A percentile compares a stretch with the other conserved stretches of the same genome.
Evolutionary conservation across 2,329 filamentous ascomycete species (phyloP).

Genomic region (Fusarium sublunatum): DNA sequence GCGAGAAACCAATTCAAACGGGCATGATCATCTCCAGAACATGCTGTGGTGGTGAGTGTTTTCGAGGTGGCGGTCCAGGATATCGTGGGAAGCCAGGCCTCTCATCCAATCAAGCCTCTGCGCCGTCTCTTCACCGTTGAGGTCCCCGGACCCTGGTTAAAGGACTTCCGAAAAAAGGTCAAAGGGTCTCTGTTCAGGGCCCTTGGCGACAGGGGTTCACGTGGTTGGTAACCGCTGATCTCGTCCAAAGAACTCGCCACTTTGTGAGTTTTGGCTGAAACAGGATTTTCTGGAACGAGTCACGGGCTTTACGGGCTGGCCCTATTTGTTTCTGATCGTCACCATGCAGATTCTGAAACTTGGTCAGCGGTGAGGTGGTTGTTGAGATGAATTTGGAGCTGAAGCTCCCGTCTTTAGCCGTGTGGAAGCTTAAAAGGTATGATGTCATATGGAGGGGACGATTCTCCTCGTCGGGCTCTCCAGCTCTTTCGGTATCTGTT

Average conservation of each 20-base stretch:
- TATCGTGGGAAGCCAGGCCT: conserved; percentile 21
- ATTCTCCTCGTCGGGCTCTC: no score
- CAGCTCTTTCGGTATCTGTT: no score
- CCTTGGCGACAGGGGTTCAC: conserved; percentile 28
- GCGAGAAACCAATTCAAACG: conserved; percentile 34
- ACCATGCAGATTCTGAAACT: conserved; percentile 42
- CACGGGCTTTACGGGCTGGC: conserved; percentile 26
- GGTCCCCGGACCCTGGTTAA: conserved; percentile 20
- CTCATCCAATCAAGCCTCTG: conserved; percentile 37
- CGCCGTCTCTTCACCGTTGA: conserved; percentile 16
- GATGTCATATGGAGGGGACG: conserved; percentile 32
- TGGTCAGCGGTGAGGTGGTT: conserved; percentile 9
- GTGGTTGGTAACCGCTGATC: conserved; percentile 38
- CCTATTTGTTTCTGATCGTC: conserved; percentile 34
- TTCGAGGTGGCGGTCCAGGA: conserved; percentile 28
- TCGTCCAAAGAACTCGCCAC: conserved; percentile 37
- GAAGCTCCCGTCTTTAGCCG: conserved; percentile 6
- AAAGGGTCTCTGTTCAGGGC: conserved; percentile 27
- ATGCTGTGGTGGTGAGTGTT: conserved; percentile 29
- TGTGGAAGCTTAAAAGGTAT: conserved; percentile 12
- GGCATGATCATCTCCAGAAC: conserved; percentile 38
- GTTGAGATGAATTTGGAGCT: neutral
- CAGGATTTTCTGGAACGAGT: conserved; percentile 39
- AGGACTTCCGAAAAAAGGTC: conserved; percentile 22
- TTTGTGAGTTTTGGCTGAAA: conserved; percentile 33